A percentile compares a stretch with the other conserved stretches of the same genome.
These are phyloP conservation scores for Neofusicoccum ribis DNA, from an alignment of 2,329 filamentous ascomycete genomes.

Conservation along the genomic window DNA sequence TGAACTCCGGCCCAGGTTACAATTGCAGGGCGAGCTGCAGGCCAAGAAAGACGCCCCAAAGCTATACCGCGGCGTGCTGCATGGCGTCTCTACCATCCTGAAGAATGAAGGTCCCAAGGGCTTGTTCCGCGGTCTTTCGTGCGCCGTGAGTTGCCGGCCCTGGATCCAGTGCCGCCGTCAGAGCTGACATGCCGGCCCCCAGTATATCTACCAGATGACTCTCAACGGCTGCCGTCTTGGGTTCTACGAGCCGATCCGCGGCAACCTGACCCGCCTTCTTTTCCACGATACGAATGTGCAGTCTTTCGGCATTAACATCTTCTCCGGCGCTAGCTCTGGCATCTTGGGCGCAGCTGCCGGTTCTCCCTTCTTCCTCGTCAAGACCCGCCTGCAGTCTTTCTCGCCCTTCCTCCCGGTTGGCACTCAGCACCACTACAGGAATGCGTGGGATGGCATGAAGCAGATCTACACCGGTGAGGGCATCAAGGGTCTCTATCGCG, in stretches of 20 bases:
- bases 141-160: constrained; percentile 58
- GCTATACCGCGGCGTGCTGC: constrained; percentile 86
- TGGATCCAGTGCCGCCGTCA: constrained; percentile 4
- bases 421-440: constrained; percentile 91
- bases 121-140: constrained; percentile 84
- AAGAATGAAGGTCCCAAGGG: constrained; percentile 85
- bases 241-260: constrained; percentile 94
- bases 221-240: constrained; percentile 95
- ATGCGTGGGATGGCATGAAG: constrained; percentile 77
- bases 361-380: constrained; percentile 96
- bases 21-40: constrained; percentile 94
- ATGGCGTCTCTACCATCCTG: constrained; percentile 86
- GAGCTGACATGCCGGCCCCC: constrained; percentile 21
- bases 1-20: constrained; percentile 62
- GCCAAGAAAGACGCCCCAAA: constrained; percentile 80
- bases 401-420: constrained; percentile 91
- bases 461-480: constrained; percentile 81
- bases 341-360: constrained; percentile 90
- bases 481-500: constrained; percentile 78
- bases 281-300: constrained; percentile 75
- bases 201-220: constrained; percentile 93
- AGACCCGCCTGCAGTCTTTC: constrained; percentile 92
- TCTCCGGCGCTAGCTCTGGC: constrained; percentile 85
- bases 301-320: constrained; percentile 87
- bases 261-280: constrained; percentile 66